Evolutionary conservation across 495 filamentous ascomycete genomes (phyloP).

Genomic region (Lophiotrema nucula): DNA sequence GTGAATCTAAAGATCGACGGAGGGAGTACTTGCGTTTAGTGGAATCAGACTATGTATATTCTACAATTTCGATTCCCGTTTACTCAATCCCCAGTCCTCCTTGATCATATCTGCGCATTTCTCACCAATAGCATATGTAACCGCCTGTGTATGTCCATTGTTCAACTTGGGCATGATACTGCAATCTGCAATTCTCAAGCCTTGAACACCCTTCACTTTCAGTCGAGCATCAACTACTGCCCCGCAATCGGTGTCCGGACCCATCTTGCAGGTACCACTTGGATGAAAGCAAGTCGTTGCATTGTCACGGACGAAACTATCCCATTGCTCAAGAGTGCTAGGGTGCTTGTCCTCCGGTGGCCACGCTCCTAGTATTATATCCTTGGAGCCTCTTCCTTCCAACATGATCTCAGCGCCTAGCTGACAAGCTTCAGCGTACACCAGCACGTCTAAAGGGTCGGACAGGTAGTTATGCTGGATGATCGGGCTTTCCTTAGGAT

Average conservation of each 20-base stretch:
- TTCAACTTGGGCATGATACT: conserved; percentile 57
- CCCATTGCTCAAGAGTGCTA: conserved; percentile 50
- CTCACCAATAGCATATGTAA: conserved; percentile 58
- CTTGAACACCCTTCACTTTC: conserved; percentile 1
- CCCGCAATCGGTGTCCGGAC: not conserved
- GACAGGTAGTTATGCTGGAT: conserved; percentile 59
- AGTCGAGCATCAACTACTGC: conserved; percentile 14
- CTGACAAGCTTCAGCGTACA: conserved; percentile 30
- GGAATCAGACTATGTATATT: too few species aligned
- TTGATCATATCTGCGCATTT: conserved; percentile 49
- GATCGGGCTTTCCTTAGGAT: conserved; percentile 54
- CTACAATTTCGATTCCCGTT: not conserved
- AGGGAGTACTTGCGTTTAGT: not conserved
- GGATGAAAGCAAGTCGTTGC: conserved; percentile 29
- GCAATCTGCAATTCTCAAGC: conserved; percentile 23
- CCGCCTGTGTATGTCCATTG: conserved; percentile 57
- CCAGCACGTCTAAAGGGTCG: conserved; percentile 21
- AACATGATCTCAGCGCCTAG: conserved; percentile 53
- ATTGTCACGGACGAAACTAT: conserved; percentile 52
- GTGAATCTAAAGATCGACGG: not conserved
- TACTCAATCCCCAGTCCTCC: not conserved
- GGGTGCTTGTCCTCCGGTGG: conserved; percentile 49
- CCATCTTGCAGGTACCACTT: conserved; percentile 16
- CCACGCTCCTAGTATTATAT: conserved; percentile 56
- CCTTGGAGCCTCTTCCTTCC: conserved; percentile 51